Evolutionary conservation across 1,284 basidiomycete species (phyloP), one percentile per base, ranked within the genome.

Genomic region (Trametes hirsuta): DNA sequence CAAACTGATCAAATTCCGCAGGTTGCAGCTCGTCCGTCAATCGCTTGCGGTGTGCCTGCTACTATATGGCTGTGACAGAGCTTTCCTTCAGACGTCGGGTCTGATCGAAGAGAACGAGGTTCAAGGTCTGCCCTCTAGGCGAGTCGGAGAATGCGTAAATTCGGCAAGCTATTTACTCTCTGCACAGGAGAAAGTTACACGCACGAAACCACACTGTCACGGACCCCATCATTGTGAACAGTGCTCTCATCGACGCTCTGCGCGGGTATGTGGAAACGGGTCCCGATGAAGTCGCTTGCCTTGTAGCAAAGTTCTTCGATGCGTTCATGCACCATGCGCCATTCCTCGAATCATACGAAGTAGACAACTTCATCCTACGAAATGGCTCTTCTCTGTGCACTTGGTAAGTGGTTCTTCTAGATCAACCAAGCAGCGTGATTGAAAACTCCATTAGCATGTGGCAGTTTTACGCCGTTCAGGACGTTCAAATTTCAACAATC

Each of bases 341-440:
- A 0, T 78, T 84, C 40, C 69, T 90, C 47, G 85, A 87, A 66
- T 69, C 81, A 0, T 81, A 87, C 63, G 88, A 90, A 71, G 77
- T 88, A 2, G 87, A 90, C 65, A 87, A 88, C 69, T 88, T 90
- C 67, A 80, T 90, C 24, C 69, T 90, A 42, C 80, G 82, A 36
- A 89, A 90, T 63, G 84, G 81, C 15, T 70, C 73, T 39, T 71
- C 83, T 21, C 74, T 91, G 21, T 79, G 80, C 42, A 72, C 75
- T 41, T 88, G 87, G 89, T 89, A 69, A 58, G 79, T 40, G 4
- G 6, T 24, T 3, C 2, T 11, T 8, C 14, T 11, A 1, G 18
- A 9, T 5, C n/a, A 8, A 12, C 6, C n/a, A 22, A 22, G 10
- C n/a, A 18, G 12, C 8, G 18, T 11, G 1, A 2, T 34, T 55